Conservation (phyloP, 768 basidiomycete genomes). For the Xerocomellus chrysenteron region DNA sequence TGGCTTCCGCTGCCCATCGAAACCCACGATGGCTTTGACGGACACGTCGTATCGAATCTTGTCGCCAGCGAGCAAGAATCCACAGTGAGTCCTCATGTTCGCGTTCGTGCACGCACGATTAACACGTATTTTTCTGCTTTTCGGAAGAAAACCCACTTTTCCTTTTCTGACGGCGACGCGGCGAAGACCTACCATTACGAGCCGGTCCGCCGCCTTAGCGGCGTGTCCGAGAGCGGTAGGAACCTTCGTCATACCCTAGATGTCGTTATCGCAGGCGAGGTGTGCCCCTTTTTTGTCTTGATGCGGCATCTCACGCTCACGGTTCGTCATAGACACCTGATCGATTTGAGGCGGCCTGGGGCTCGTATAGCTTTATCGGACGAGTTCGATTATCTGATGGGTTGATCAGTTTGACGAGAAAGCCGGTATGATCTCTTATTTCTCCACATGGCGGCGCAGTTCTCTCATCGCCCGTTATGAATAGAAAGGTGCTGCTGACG, state of each 20-base stretch:
- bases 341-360: conserved; percentile 63
- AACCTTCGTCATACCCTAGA: conserved; percentile 32
- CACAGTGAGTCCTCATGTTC: conserved; percentile 23
- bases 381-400: conserved; percentile 56
- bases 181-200: conserved; percentile 29
- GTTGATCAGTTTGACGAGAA: conserved; percentile 56
- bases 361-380: conserved; percentile 60
- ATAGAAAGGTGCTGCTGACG: conserved; percentile 42
- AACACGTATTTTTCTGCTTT: conserved; percentile 17
- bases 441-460: background rate
- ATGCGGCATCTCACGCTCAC: conserved; percentile 25
- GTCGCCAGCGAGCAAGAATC: conserved; percentile 20
- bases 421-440: conserved; percentile 46
- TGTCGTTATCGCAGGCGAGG: conserved; percentile 38
- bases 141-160: conserved; percentile 25
- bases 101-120: conserved; percentile 15
- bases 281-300: conserved; percentile 21
- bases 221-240: conserved; percentile 28
- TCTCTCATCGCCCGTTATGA: conserved; percentile 3
- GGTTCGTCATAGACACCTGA: conserved; percentile 44
- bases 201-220: conserved; percentile 30
- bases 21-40: conserved; percentile 20
- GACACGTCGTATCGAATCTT: conserved; percentile 22
- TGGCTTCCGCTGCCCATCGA: conserved; percentile 34
- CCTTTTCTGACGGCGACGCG: conserved; percentile 29